Evolutionary conservation across 2,329 filamentous ascomycete genomes (phyloP).

Genomic region (Fusarium bulbicola): DNA sequence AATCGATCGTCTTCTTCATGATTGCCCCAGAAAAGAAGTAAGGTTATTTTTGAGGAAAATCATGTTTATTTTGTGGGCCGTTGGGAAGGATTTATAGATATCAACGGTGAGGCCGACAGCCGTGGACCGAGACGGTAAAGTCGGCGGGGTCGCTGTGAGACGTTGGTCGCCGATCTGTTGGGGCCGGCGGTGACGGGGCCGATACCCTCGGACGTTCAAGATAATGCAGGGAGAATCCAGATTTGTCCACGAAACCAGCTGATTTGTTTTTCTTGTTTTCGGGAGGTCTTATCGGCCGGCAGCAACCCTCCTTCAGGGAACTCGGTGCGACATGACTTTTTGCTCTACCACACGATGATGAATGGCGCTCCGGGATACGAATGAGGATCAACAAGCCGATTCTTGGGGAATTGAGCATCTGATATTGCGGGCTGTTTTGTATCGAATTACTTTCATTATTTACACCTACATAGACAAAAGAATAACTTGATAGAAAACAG

Average conservation of each 20-base stretch:
- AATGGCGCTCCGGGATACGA: no score
- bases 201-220: not conserved
- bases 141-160: slow-evolving; percentile 6
- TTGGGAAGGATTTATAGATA: not conserved
- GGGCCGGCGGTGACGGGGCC: not conserved
- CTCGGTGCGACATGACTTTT: not conserved
- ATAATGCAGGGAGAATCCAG: not conserved
- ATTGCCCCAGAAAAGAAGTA: not conserved
- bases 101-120: slow-evolving; percentile 11
- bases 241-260: not conserved
- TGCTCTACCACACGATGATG: no score
- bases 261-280: not conserved
- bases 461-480: not conserved
- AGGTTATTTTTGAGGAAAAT: not conserved
- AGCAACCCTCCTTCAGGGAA: not conserved
- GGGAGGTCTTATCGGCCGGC: not conserved
- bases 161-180: slow-evolving; percentile 11
- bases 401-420: no score
- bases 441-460: not conserved
- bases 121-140: slow-evolving; percentile 4
- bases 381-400: not conserved
- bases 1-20: slow-evolving; percentile 5
- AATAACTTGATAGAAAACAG: not conserved
- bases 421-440: no score
- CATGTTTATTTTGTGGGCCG: slow-evolving; percentile 4